Evolutionary conservation across 345 rosid genomes (phyloP).

Genomic region (Theobroma cacao): DNA sequence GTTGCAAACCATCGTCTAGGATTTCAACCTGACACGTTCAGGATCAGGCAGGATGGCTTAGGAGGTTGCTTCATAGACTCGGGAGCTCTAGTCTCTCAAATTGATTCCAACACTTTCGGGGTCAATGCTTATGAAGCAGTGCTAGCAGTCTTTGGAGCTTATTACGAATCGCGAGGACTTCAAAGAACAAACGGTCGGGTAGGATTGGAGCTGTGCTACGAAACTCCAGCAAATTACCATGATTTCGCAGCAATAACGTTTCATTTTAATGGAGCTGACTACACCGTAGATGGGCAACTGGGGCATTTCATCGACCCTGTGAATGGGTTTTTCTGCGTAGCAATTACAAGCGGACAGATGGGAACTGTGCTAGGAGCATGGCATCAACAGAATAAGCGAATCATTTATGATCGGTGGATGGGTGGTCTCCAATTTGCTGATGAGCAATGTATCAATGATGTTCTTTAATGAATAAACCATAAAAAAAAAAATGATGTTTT

Average conservation of each 20-base stretch:
- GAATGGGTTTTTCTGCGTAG: background rate
- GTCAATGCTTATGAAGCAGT: background rate
- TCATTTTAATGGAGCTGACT: conserved; percentile 19
- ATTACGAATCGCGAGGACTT: background rate
- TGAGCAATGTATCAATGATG: background rate
- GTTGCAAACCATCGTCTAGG: background rate
- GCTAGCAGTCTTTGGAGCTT: background rate
- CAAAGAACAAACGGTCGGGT: background rate
- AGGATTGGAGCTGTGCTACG: conserved; percentile 15
- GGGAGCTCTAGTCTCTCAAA: background rate
- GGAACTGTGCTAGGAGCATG: background rate
- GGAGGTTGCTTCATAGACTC: conserved; percentile 25
- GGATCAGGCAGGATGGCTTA: background rate
- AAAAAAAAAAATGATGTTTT: background rate
- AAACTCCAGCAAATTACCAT: background rate
- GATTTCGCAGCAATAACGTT: background rate
- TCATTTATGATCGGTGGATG: background rate
- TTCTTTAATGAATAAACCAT: background rate
- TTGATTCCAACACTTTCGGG: background rate
- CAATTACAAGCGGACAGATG: rapidly evolving
- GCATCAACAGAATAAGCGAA: background rate
- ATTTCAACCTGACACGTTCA: background rate
- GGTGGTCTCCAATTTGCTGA: background rate
- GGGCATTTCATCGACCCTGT: background rate
- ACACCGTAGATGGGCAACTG: background rate